Conservation (phyloP, 306 rosid genomes). For the Lathyrus sativus region DNA sequence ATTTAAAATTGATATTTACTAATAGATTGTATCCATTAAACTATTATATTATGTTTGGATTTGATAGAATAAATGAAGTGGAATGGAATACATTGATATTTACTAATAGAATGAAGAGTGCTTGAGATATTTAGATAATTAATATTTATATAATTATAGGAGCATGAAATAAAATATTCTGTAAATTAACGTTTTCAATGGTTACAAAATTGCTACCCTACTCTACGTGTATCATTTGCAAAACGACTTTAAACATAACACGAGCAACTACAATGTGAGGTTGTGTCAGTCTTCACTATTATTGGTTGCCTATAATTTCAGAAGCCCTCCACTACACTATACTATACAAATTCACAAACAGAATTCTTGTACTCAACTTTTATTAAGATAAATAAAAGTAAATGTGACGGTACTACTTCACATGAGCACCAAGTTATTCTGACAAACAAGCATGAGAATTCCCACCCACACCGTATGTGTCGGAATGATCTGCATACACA, state of each 20-base stretch:
- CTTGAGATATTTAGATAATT: no score
- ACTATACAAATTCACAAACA: not conserved
- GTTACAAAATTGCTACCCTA: not conserved
- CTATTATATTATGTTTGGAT: no score
- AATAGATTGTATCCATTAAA: no score
- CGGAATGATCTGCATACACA: slow-evolving; percentile 28
- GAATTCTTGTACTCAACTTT: not conserved
- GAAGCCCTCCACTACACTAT: slow-evolving; percentile 7
- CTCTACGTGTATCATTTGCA: not conserved
- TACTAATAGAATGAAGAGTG: no score
- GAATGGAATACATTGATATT: no score
- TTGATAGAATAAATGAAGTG: no score
- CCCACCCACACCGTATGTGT: slow-evolving; percentile 17
- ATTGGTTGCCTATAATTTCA: slow-evolving; percentile 6
- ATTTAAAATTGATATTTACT: no score
- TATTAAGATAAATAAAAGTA: not conserved
- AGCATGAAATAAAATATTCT: no score
- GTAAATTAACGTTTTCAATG: no score
- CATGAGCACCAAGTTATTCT: slow-evolving; percentile 7
- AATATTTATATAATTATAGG: no score
- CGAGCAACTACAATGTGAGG: slow-evolving; percentile 3
- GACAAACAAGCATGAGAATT: slow-evolving; percentile 36
- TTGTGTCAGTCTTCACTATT: slow-evolving; percentile 29
- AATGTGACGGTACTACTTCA: not conserved
- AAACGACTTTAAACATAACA: not conserved